These are phyloP conservation scores for Globisporangium nagaii DNA, from an alignment of 352 stramenopile genomes.

Conservation along the genomic window DNA sequence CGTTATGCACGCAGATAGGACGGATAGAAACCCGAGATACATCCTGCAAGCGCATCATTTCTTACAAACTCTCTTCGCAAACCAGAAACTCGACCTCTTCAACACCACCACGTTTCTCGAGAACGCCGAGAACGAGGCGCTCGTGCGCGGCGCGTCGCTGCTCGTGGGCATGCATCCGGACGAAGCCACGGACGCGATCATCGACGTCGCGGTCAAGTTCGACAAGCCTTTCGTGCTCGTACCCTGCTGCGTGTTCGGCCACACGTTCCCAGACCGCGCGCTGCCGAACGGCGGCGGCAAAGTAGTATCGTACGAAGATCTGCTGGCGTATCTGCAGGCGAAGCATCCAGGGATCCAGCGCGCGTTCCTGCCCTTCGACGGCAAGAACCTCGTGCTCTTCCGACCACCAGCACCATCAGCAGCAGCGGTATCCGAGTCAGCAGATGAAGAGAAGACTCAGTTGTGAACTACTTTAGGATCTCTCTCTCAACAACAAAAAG, in stretches of 20 bases:
- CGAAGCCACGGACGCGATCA: constrained; percentile 92
- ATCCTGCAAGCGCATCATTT: background rate
- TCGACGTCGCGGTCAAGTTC: constrained; percentile 87
- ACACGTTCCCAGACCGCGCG: constrained; percentile 80
- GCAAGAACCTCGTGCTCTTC: constrained; percentile 84
- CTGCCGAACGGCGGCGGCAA: constrained; percentile 27
- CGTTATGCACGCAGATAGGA: too few relatives aligned
- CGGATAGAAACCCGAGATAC: too few relatives aligned
- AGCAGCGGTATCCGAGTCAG: background rate
- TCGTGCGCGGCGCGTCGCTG: constrained; percentile 71
- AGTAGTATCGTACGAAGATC: constrained; percentile 73
- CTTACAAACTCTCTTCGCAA: constrained; percentile 3
- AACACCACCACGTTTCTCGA: constrained; percentile 60
- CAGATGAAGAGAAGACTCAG: background rate
- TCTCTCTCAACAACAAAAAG: too few relatives aligned
- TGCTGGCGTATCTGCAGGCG: constrained; percentile 71
- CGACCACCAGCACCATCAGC: constrained; percentile 6
- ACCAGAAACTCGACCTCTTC: constrained; percentile 44
- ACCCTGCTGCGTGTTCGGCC: constrained; percentile 95
- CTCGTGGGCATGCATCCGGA: constrained; percentile 94
- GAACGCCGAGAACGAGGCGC: constrained; percentile 29
- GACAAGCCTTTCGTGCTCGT: constrained; percentile 94
- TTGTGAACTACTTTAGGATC: too few relatives aligned
- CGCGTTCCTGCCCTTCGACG: constrained; percentile 69
- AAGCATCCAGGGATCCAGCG: constrained; percentile 63